Percentiles rank a stretch among this genome's conserved stretches.
Evolutionary conservation across 192 early-diverging fungal genomes (phyloP).

Genomic region (Backusella westeae): DNA sequence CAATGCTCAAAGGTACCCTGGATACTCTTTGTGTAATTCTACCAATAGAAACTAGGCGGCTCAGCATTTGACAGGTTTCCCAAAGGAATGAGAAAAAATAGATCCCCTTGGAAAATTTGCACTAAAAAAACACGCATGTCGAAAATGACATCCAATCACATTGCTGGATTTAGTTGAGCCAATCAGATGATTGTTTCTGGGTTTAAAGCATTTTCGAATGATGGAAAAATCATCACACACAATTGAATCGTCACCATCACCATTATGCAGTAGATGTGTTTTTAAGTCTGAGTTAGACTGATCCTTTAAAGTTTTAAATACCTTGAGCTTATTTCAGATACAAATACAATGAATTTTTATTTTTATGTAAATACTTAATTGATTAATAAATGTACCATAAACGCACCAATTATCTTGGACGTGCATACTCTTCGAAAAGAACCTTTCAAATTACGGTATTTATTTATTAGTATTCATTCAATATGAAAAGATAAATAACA

Average conservation of each 20-base stretch:
- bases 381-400: background rate
- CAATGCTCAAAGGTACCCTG: background rate
- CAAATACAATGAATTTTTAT: background rate
- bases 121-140: background rate
- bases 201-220: background rate
- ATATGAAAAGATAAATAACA: background rate
- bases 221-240: background rate
- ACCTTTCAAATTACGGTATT: background rate
- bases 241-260: background rate
- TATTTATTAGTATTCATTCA: background rate
- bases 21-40: background rate
- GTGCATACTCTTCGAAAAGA: background rate
- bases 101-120: background rate
- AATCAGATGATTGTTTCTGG: background rate
- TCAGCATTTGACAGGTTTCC: constrained; percentile 4
- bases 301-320: background rate
- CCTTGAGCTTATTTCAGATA: background rate
- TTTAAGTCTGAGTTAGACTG: background rate
- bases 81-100: background rate
- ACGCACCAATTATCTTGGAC: background rate
- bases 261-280: background rate
- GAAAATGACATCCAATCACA: background rate
- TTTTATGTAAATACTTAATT: background rate
- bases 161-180: background rate
- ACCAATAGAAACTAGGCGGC: background rate